phyloP scores from a whole-genome alignment of 495 filamentous ascomycete genomes.

The Hyaloscypha hepaticicola region DNA sequence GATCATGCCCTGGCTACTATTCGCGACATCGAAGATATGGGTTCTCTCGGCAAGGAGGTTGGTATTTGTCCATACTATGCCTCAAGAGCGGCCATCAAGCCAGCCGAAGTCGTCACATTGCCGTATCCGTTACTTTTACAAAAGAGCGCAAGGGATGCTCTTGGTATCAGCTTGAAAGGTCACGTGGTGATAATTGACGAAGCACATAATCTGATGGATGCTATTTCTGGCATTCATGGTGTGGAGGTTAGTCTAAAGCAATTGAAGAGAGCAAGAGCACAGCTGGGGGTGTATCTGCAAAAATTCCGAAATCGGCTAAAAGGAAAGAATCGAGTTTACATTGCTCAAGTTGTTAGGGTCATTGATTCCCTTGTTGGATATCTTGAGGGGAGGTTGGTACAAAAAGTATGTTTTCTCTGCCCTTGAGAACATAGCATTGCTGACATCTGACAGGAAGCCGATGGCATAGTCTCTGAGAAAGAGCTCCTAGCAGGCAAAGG shows the following conservation, averaged over 20 bases:
- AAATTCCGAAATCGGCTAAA: constrained; percentile 85
- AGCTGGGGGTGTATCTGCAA: constrained; percentile 78
- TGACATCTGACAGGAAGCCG: constrained; percentile 31
- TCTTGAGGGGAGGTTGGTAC: constrained; percentile 50
- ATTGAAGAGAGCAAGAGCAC: constrained; percentile 64
- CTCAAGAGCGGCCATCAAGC: constrained; percentile 75
- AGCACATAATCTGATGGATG: constrained; percentile 96
- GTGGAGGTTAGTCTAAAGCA: constrained; percentile 71
- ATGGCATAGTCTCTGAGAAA: constrained; percentile 65
- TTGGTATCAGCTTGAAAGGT: constrained; percentile 79
- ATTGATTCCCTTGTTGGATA: constrained; percentile 72
- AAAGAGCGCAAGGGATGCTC: constrained; percentile 82
- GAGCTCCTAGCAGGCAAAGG: constrained; percentile 79
- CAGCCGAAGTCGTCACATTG: constrained; percentile 90
- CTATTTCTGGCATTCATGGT: constrained; percentile 84
- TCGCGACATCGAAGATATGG: constrained; percentile 92
- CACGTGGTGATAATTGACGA: constrained; percentile 95
- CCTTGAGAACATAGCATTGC: not conserved
- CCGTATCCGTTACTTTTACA: constrained; percentile 92
- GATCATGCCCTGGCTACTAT: constrained; percentile 83
- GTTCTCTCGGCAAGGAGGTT: constrained; percentile 70
- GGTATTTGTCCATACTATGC: constrained; percentile 96
- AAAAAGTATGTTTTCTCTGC: constrained; percentile 36
- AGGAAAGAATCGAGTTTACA: constrained; percentile 90
- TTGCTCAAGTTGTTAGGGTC: constrained; percentile 80